A percentile compares a stretch with the other conserved stretches of the same genome.
phyloP scores from a whole-genome alignment of 208 protist species.

The Angomonas desouzai region DNA sequence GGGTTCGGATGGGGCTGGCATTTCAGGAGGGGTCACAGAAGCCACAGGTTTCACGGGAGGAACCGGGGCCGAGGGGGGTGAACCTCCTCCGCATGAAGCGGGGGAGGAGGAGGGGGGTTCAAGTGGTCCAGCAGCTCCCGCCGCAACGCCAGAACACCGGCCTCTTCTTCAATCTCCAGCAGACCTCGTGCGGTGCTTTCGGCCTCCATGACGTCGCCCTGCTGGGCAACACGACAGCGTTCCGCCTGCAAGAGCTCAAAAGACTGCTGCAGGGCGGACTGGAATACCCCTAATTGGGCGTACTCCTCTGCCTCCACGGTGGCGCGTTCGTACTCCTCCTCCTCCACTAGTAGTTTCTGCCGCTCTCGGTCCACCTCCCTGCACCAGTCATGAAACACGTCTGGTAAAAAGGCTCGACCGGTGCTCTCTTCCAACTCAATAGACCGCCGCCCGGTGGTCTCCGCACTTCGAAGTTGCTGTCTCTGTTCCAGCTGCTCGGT shows the following conservation, averaged over 20 bases:
- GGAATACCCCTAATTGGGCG: slow-evolving; percentile 1
- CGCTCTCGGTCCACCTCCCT: slow-evolving; percentile 10
- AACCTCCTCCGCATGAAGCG: not conserved
- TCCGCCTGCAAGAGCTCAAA: not conserved
- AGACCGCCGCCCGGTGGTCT: slow-evolving; percentile 15
- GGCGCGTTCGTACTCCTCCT: slow-evolving; percentile 9
- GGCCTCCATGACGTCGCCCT: not conserved
- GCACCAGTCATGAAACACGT: slow-evolving; percentile 9
- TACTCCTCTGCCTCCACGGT: slow-evolving; percentile 8
- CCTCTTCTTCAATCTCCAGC: not conserved
- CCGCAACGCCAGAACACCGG: not conserved
- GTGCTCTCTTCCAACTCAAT: slow-evolving; percentile 25
- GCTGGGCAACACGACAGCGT: not conserved
- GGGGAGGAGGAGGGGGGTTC: not conserved
- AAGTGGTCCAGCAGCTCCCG: not conserved
- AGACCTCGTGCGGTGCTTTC: not conserved
- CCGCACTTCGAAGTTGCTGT: slow-evolving; percentile 10
- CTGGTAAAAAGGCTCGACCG: slow-evolving; percentile 10
- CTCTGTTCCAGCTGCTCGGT: slow-evolving; percentile 23
- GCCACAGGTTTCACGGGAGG: too few relatives aligned
- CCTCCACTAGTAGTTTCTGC: not conserved
- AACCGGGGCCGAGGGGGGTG: too few relatives aligned
- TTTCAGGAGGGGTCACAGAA: too few relatives aligned
- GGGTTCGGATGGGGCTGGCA: too few relatives aligned
- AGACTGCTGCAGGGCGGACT: not conserved